Evolutionary conservation across 2,329 filamentous ascomycete genomes (phyloP).

Genomic region (Claviceps cyperi): DNA sequence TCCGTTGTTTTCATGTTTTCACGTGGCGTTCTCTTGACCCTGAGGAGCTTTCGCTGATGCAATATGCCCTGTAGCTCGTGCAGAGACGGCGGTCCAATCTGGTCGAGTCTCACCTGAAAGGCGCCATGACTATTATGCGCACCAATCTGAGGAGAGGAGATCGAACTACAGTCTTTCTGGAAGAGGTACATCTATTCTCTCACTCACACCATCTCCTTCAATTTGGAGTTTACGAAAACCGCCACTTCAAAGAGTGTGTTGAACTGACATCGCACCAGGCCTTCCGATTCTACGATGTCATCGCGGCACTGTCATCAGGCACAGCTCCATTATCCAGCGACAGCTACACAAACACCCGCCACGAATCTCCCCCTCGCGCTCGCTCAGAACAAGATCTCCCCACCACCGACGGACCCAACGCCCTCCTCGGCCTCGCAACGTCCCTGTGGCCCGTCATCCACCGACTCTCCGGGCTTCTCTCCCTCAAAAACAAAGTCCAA

Average conservation of each 20-base stretch:
- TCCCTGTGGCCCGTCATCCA: constrained; percentile 51
- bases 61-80: constrained; percentile 32
- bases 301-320: constrained; percentile 46
- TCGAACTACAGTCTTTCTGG: constrained; percentile 41
- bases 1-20: background rate
- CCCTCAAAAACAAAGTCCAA: constrained; percentile 37
- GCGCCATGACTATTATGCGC: constrained; percentile 46
- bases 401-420: constrained; percentile 39
- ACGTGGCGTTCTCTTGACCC: background rate
- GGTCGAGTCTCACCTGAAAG: constrained; percentile 45
- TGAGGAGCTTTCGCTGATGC: background rate
- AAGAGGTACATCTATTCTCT: constrained; percentile 29
- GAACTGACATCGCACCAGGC: constrained; percentile 25
- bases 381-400: constrained; percentile 27
- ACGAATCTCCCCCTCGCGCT: constrained; percentile 29
- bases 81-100: constrained; percentile 45
- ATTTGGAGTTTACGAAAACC: too few species aligned
- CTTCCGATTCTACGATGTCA: constrained; percentile 52
- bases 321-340: constrained; percentile 39
- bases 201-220: too few species aligned
- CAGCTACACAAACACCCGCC: constrained; percentile 23
- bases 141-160: constrained; percentile 29
- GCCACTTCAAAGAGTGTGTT: too few species aligned
- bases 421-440: constrained; percentile 45
- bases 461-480: constrained; percentile 39